Base-by-base conservation (phyloP, 2,329 filamentous ascomycete species). In the Fusarium piperis region DNA sequence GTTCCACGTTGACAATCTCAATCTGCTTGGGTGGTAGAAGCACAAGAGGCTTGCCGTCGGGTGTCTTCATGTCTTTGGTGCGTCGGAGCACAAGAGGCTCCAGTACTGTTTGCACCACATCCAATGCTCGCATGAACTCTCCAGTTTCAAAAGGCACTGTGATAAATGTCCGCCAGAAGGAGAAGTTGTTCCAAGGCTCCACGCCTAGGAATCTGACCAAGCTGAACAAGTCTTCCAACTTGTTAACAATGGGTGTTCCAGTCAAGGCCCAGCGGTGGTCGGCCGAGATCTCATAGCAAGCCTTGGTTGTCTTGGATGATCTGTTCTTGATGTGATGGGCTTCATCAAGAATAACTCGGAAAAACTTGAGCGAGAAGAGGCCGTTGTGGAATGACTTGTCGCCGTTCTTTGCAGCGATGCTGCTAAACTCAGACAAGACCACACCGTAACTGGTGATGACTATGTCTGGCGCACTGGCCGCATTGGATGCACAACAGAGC, bases 111-210 rank as follows among this genome's bases (percentile, higher is more conserved):
- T 99, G 96, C 2, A 99, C 96, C 2, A 99, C 96, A 78, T 98
- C 96, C 9, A 99, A 86, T 1, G 96, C 96, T 6, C 95, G 91
- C 74, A 98, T 90, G 78, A 97, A 98, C 70, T 99, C 93, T 73
- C 96, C 96, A 0, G 94, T 95, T 80, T 99, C 96, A 72, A 99
- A 99, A 0, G 96, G 96, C 1, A 97, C 92, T 0, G 96, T 99
- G 78, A 99, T 98, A 79, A 99, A 99, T 0, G 96, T 98, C 79
- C 95, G 95, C 96, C 96, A 99, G 83, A 97, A 99, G 0, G 95
- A 97, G 80, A 99, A 99, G 80, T 98, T 98, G 77, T 93, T 96
- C 96, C 96, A 99, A 0, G 96, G 96, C 79, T 98, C 95, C 5
- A 99, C 96, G 63, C 94, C 91, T 12, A 99, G 84, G 82, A 98